Evolutionary conservation across 2,329 filamentous ascomycete genomes (phyloP), one percentile per base, ranked within the genome.

Genomic region (Parasarocladium wereldwijsianum): DNA sequence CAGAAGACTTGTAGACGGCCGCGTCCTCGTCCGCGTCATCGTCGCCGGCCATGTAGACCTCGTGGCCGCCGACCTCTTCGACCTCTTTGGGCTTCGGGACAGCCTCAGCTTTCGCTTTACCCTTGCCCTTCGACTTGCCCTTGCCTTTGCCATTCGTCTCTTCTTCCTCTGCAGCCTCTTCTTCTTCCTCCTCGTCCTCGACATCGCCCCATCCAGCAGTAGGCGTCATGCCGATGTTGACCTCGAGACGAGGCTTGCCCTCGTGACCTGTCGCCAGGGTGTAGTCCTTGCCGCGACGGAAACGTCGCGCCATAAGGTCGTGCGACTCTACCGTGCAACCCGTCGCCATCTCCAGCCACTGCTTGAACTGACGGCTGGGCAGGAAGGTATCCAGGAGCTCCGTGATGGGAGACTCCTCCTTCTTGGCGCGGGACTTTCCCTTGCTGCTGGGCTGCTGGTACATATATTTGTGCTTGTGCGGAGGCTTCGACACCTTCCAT

Each of bases 11-110:
- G 64, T 98, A 98, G 29, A 98, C 69, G 7, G 90, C 90, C 1
- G 87, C 86, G 50, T 92, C 83, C 14, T 73, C 67, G 32, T 64
- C 60, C 23, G 62, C 60, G 14, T 77, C 76, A 22, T 85, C 80
- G 29, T 86, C 81, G 31, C 78, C 82, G 1, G 84, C 86, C 85
- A 94, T 93, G 64, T 93, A 94, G 35, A 93, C 80, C 46, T 86
- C 79, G 48, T 84, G 79, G 18, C 81, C 81, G 32, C 81, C 81
- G 2, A 81, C 71, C 31, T 78, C 70, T 13, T 62, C 58, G 12
- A 49, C 46, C 17, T 54, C 46, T 4, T 50, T 44, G n/a, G 45
- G 41, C 7, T 49, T 42, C 6, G 42, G 40, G n/a, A 37, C 37
- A 25, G 31, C 45, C 17, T 47, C 41, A 14, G 33, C 42, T 38